Evolutionary conservation across 257 asterid species (phyloP).

Genomic region (Solanum boliviense): DNA sequence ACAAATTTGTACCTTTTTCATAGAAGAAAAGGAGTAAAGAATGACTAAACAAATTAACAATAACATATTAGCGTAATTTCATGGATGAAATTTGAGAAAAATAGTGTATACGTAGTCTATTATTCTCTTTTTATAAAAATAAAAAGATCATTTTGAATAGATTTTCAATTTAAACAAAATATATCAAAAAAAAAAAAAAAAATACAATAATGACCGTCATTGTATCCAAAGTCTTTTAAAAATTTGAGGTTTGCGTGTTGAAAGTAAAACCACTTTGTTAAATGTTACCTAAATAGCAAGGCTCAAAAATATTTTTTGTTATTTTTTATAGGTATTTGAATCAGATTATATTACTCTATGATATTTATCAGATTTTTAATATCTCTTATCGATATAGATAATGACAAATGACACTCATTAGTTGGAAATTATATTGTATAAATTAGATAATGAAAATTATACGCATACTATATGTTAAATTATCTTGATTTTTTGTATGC

Average conservation of each 20-base stretch:
- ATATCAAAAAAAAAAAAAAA: too few species aligned
- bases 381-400: too few species aligned
- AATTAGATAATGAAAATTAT: not conserved
- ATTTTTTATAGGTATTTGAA: not conserved
- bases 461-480: too few species aligned
- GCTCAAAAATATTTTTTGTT: not conserved
- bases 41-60: not conserved
- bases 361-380: too few species aligned
- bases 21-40: not conserved
- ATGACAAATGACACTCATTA: not conserved
- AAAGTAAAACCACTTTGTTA: not conserved
- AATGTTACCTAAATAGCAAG: not conserved
- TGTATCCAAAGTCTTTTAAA: too few species aligned
- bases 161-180: too few species aligned
- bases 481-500: too few species aligned
- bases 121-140: too few species aligned
- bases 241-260: not conserved
- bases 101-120: fast-evolving
- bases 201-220: too few species aligned
- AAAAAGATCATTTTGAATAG: too few species aligned
- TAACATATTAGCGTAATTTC: not conserved
- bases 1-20: not conserved
- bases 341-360: too few species aligned
- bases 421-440: not conserved
- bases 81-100: not conserved